These are phyloP conservation scores for Posidonia australis DNA, from an alignment of 106 monocot genomes.

Conservation along the genomic window DNA sequence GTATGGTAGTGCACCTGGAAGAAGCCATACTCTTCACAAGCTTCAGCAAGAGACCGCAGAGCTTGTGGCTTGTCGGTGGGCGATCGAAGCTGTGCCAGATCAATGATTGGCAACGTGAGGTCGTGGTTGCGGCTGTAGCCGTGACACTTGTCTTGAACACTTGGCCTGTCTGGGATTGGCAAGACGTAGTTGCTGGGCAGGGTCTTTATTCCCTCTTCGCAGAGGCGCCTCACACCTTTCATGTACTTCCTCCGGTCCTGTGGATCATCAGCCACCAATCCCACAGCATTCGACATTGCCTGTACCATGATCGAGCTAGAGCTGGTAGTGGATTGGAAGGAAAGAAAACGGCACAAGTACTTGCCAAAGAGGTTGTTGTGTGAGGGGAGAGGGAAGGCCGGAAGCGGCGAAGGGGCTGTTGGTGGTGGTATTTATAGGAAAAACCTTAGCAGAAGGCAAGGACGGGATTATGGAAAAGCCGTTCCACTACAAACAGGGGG, in stretches of 20 bases:
- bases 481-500: too few species aligned
- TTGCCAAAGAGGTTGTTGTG: too few species aligned
- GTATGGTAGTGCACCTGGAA: constrained; percentile 32
- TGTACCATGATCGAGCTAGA: too few species aligned
- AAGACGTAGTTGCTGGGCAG: constrained; percentile 42
- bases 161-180: constrained; percentile 34
- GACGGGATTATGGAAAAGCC: too few species aligned
- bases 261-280: too few species aligned
- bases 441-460: too few species aligned
- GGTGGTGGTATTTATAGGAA: too few species aligned
- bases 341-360: too few species aligned
- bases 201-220: constrained; percentile 28
- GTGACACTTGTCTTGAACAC: not conserved
- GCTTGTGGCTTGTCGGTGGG: constrained; percentile 9
- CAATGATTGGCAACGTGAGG: constrained; percentile 39
- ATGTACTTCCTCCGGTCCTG: not conserved
- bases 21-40: constrained; percentile 63
- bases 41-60: constrained; percentile 20
- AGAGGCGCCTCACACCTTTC: constrained; percentile 47
- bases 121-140: not conserved
- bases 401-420: too few species aligned
- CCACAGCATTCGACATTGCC: too few species aligned
- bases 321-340: too few species aligned
- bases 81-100: constrained; percentile 21
- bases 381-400: too few species aligned